These are phyloP conservation scores for Neocallimastix lanati DNA, from an alignment of 192 early-diverging fungal genomes.

Conservation along the genomic window DNA sequence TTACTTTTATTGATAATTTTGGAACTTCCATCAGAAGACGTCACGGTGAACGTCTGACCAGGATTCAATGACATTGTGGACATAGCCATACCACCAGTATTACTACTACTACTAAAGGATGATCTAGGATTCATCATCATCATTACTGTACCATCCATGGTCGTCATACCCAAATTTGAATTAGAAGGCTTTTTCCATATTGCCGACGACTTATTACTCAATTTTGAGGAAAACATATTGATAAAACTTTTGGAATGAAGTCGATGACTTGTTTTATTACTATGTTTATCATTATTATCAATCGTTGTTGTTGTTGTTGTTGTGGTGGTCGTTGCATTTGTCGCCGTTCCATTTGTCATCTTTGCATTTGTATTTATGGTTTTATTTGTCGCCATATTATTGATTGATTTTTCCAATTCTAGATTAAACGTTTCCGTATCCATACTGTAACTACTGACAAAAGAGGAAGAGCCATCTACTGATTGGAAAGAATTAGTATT, in stretches of 20 bases:
- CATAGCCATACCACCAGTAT: neutral
- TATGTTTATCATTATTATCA: neutral
- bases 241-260: neutral
- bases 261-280: neutral
- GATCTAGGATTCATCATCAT: neutral
- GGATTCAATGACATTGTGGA: neutral
- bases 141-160: neutral
- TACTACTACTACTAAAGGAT: neutral
- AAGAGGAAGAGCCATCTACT: neutral
- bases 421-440: neutral
- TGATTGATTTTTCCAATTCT: neutral
- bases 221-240: neutral
- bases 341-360: too few species aligned
- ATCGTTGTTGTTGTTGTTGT: too few species aligned
- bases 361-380: too few species aligned
- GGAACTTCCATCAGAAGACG: neutral
- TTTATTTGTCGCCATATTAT: too few species aligned
- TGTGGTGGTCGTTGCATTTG: too few species aligned
- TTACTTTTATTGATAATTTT: neutral
- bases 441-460: neutral
- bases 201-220: neutral
- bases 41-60: neutral
- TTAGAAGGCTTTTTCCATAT: neutral
- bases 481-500: neutral
- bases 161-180: neutral